These are phyloP conservation scores for Aspergillus piperis DNA, from an alignment of 2,329 filamentous ascomycete species.

Conservation along the genomic window DNA sequence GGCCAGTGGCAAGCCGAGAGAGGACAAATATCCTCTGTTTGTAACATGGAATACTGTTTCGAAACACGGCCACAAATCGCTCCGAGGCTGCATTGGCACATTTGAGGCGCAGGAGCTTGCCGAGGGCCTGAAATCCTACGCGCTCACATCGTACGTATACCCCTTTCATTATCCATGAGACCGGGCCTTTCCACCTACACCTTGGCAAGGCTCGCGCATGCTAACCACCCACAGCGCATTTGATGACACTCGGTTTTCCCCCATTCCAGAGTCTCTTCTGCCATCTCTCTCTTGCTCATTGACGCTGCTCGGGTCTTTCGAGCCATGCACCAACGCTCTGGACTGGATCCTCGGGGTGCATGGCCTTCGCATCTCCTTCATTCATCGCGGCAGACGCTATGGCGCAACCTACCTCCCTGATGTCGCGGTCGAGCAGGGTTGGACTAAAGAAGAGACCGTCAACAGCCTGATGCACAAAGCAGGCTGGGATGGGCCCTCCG, in stretches of 20 bases:
- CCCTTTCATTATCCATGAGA: neutral
- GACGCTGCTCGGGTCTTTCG: slow-evolving; percentile 84
- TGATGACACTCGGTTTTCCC: slow-evolving; percentile 63
- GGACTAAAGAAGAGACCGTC: slow-evolving; percentile 90
- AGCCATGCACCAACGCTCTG: slow-evolving; percentile 69
- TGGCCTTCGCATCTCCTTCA: slow-evolving; percentile 83
- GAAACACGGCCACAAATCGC: slow-evolving; percentile 60
- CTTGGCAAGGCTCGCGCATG: neutral
- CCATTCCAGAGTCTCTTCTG: slow-evolving; percentile 55
- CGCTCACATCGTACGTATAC: slow-evolving; percentile 68
- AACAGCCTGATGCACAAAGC: slow-evolving; percentile 91
- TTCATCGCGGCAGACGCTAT: slow-evolving; percentile 69
- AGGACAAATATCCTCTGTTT: slow-evolving; percentile 71
- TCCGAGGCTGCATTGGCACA: slow-evolving; percentile 95
- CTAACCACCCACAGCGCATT: slow-evolving; percentile 54
- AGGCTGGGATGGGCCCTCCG: slow-evolving; percentile 71
- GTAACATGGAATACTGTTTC: slow-evolving; percentile 89
- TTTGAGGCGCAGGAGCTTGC: slow-evolving; percentile 77
- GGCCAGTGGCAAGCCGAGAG: slow-evolving; percentile 32
- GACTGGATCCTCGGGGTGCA: slow-evolving; percentile 88
- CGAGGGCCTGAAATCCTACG: slow-evolving; percentile 74
- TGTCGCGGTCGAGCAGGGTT: slow-evolving; percentile 88
- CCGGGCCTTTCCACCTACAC: neutral
- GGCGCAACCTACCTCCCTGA: slow-evolving; percentile 91
- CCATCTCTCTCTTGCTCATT: slow-evolving; percentile 59